These are phyloP conservation scores for Purpureocillium lavendulum DNA, from an alignment of 2,329 filamentous ascomycete species.

Conservation along the genomic window DNA sequence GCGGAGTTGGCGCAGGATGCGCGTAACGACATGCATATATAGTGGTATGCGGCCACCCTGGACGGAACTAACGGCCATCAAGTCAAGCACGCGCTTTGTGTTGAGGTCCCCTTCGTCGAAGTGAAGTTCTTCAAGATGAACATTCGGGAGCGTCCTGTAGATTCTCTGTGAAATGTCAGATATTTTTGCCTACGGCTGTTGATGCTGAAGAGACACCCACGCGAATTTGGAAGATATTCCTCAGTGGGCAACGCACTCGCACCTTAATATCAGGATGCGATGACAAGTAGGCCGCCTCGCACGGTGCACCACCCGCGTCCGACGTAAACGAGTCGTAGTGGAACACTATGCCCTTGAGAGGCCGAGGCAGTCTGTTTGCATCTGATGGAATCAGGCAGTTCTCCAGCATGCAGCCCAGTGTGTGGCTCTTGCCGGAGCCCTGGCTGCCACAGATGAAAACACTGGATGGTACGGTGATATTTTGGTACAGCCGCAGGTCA, in stretches of 20 bases:
- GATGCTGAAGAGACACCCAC: conserved; percentile 13
- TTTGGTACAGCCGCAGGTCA: conserved; percentile 32
- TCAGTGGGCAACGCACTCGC: conserved; percentile 45
- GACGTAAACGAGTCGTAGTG: conserved; percentile 53
- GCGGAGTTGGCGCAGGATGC: conserved; percentile 49
- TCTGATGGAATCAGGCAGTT: conserved; percentile 42
- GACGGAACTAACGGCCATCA: conserved; percentile 45
- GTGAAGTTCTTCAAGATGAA: conserved; percentile 40
- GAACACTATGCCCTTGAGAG: conserved; percentile 54
- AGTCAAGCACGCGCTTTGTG: conserved; percentile 47
- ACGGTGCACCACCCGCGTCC: conserved; percentile 38
- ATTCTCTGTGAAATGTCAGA: conserved; percentile 17
- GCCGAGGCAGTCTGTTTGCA: conserved; percentile 36
- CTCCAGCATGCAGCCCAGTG: conserved; percentile 46
- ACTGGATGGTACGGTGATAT: conserved; percentile 43
- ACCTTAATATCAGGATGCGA: conserved; percentile 34
- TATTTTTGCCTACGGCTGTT: too few relatives aligned
- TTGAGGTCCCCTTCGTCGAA: conserved; percentile 45
- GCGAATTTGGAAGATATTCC: conserved; percentile 35
- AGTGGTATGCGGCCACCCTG: conserved; percentile 38
- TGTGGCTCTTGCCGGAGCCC: conserved; percentile 57
- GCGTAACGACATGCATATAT: conserved; percentile 47
- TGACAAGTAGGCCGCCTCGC: conserved; percentile 51
- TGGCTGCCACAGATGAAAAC: conserved; percentile 58
- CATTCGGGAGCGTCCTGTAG: conserved; percentile 32